Conservation (phyloP, 257 asterid species). For the Petrea volubilis region DNA sequence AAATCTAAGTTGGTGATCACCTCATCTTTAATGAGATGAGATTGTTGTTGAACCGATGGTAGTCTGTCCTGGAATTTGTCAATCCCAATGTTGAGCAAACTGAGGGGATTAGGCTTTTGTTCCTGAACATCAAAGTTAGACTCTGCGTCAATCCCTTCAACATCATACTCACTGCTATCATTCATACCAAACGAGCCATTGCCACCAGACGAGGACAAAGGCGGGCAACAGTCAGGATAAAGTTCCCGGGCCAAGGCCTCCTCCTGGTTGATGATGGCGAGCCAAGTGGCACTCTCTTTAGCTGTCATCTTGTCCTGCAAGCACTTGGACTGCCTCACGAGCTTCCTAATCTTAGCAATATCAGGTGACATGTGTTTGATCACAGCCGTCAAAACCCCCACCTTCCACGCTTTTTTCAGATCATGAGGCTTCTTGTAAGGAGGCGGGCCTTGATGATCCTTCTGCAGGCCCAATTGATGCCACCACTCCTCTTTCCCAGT, state of each 20-base stretch:
- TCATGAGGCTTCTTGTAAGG: conserved; percentile 97
- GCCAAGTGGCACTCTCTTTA: conserved; percentile 90
- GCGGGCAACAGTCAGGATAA: conserved; percentile 67
- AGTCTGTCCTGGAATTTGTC: conserved; percentile 44
- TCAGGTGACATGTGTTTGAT: conserved; percentile 88
- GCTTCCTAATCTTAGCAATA: conserved; percentile 81
- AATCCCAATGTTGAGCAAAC: conserved; percentile 37
- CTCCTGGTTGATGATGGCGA: conserved; percentile 75
- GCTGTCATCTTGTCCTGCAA: conserved; percentile 94
- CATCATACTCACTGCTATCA: conserved; percentile 78
- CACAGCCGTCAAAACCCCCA: conserved; percentile 80
- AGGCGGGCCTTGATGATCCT: conserved; percentile 65
- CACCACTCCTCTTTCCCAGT: conserved; percentile 86
- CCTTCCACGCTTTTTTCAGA: conserved; percentile 83
- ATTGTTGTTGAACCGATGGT: conserved; percentile 37
- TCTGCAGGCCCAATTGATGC: conserved; percentile 71
- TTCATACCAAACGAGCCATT: conserved; percentile 45
- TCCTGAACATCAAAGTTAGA: conserved; percentile 57
- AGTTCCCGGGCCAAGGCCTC: conserved; percentile 76
- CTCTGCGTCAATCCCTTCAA: conserved; percentile 59
- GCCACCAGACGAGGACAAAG: conserved; percentile 50
- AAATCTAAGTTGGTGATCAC: conserved; percentile 49
- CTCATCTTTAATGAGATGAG: conserved; percentile 44
- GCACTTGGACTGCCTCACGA: conserved; percentile 83
- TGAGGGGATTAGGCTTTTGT: conserved; percentile 61